Percentiles rank a stretch among this genome's conserved stretches.
Conservation (phyloP, 2,329 filamentous ascomycete species). For the Malbranchea zuffiana region DNA sequence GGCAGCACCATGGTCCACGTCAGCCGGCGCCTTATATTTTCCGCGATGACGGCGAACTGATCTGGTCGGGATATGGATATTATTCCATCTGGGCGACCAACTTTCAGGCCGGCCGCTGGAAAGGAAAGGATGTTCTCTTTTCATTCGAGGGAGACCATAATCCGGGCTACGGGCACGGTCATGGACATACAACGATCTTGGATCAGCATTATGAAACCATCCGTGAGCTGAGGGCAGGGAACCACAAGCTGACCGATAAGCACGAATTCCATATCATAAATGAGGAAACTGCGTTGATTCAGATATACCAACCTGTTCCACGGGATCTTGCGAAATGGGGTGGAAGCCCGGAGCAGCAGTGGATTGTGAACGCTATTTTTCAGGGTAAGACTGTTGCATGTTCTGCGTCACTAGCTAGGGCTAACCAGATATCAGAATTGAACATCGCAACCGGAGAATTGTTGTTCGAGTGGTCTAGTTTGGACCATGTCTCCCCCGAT, state of each 20-base stretch:
- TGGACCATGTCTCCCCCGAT: slow-evolving; percentile 45
- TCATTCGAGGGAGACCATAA: slow-evolving; percentile 46
- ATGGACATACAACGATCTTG: slow-evolving; percentile 45
- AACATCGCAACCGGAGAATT: slow-evolving; percentile 46
- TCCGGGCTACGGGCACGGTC: slow-evolving; percentile 42
- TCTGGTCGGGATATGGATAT: slow-evolving; percentile 48
- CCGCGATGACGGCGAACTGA: slow-evolving; percentile 43
- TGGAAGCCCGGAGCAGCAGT: slow-evolving; percentile 40
- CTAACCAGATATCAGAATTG: slow-evolving; percentile 19
- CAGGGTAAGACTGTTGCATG: slow-evolving; percentile 36
- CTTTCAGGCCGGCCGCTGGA: slow-evolving; percentile 43
- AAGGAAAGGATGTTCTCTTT: slow-evolving; percentile 44
- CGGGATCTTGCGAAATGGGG: slow-evolving; percentile 38
- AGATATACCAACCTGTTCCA: slow-evolving; percentile 44
- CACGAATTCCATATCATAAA: slow-evolving; percentile 48
- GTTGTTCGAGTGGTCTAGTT: slow-evolving; percentile 49
- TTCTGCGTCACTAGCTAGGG: too few relatives aligned
- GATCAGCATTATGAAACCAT: slow-evolving; percentile 47
- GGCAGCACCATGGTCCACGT: slow-evolving; percentile 37
- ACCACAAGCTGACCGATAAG: slow-evolving; percentile 42
- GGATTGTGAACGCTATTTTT: slow-evolving; percentile 46
- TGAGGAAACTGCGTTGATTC: slow-evolving; percentile 43
- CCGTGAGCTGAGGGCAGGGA: slow-evolving; percentile 42
- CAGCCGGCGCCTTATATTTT: slow-evolving; percentile 49
- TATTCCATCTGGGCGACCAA: slow-evolving; percentile 45